phyloP scores from a whole-genome alignment of 73 alveolate genomes.

The Paramecium biaurelia region DNA sequence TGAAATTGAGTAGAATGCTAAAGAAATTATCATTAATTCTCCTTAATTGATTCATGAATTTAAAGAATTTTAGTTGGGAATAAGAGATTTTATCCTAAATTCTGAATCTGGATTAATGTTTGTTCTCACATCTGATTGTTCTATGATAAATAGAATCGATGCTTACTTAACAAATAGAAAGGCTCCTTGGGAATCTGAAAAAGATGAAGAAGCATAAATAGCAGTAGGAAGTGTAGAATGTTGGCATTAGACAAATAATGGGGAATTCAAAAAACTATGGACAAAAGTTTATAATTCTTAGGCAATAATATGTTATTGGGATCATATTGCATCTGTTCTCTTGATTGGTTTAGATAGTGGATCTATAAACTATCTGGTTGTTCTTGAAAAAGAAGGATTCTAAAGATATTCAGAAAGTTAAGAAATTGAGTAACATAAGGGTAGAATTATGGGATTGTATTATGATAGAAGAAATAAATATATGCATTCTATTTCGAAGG shows the following conservation, averaged over 20 bases:
- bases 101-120: constrained; percentile 52
- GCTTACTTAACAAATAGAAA: constrained; percentile 60
- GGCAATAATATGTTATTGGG: constrained; percentile 62
- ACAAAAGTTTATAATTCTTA: constrained; percentile 39
- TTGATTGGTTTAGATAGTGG: constrained; percentile 63
- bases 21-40: constrained; percentile 28
- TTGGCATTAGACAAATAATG: constrained; percentile 20
- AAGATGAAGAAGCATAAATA: constrained; percentile 33
- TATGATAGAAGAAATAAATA: constrained; percentile 34
- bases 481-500: constrained; percentile 23
- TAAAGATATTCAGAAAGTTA: constrained; percentile 41
- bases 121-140: constrained; percentile 44
- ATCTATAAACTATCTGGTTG: constrained; percentile 23
- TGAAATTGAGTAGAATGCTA: constrained; percentile 65
- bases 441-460: constrained; percentile 61
- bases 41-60: constrained; percentile 37
- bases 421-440: constrained; percentile 37
- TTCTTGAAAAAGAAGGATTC: constrained; percentile 25
- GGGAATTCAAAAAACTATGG: constrained; percentile 55
- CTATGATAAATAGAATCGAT: constrained; percentile 56
- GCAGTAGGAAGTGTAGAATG: constrained; percentile 64
- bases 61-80: constrained; percentile 52
- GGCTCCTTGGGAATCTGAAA: constrained; percentile 62
- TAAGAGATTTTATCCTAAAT: constrained; percentile 34
- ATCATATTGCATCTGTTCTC: constrained; percentile 37